These are phyloP conservation scores for Globisporangium cederbergense DNA, from an alignment of 352 stramenopile genomes.

Conservation along the genomic window DNA sequence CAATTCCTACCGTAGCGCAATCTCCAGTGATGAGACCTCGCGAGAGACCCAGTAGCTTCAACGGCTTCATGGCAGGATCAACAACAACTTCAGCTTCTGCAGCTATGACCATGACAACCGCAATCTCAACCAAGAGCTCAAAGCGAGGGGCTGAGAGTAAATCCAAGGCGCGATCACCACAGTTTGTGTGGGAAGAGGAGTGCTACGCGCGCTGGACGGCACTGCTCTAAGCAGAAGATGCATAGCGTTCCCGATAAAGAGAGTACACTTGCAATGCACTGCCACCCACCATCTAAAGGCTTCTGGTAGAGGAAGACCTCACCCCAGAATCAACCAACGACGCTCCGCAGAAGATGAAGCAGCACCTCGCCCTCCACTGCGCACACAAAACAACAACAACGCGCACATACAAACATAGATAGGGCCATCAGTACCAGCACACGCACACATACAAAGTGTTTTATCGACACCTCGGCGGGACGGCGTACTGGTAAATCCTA, in stretches of 20 bases:
- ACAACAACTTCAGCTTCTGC: neutral
- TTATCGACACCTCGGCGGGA: too few relatives aligned
- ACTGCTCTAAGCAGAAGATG: slow-evolving; percentile 22
- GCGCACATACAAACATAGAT: too few relatives aligned
- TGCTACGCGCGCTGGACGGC: slow-evolving; percentile 29
- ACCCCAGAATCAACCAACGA: too few relatives aligned
- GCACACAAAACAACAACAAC: too few relatives aligned
- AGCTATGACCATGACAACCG: neutral
- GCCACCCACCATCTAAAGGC: too few relatives aligned
- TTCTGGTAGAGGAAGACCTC: neutral
- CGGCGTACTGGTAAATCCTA: too few relatives aligned
- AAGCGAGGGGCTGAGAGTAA: neutral
- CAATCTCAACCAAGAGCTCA: neutral
- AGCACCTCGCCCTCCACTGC: too few relatives aligned
- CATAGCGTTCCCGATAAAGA: too few relatives aligned
- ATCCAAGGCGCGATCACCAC: neutral
- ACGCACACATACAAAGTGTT: too few relatives aligned
- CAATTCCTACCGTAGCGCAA: neutral
- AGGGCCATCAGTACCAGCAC: too few relatives aligned
- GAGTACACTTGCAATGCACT: too few relatives aligned
- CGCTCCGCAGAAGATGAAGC: too few relatives aligned
- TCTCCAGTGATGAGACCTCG: neutral
- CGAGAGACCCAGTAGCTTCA: neutral
- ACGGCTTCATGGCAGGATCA: neutral
- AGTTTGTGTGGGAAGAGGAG: slow-evolving; percentile 15